A percentile compares a stretch with the other conserved stretches of the same genome.
Conservation (phyloP, 106 monocot species). For the Cymbidium sinense region DNA sequence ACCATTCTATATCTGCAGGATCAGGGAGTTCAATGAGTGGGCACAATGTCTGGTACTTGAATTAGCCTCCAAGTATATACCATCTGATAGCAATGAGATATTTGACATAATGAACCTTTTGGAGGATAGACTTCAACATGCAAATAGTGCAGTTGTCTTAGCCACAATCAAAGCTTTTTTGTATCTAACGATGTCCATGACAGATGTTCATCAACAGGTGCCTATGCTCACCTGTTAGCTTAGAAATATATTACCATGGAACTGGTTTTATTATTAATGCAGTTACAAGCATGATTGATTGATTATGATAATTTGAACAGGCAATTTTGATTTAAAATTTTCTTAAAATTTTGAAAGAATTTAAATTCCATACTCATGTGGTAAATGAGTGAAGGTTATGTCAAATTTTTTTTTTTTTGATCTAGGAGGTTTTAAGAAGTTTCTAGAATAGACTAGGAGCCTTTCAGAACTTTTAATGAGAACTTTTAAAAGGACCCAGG, state of each 20-base stretch:
- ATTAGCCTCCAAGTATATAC: constrained; percentile 84
- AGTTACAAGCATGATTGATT: not conserved
- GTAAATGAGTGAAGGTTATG: not conserved
- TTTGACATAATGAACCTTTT: constrained; percentile 99
- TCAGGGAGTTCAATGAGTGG: constrained; percentile 98
- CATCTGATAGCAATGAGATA: constrained; percentile 78
- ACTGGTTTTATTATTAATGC: not conserved
- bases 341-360: not conserved
- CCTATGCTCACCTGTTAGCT: not conserved
- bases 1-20: constrained; percentile 44
- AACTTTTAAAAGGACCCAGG: too few species aligned
- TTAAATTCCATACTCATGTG: not conserved
- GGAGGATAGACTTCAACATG: constrained; percentile 99
- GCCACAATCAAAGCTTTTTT: constrained; percentile 93
- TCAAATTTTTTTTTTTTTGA: not conserved
- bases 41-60: constrained; percentile 99
- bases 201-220: constrained; percentile 99
- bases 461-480: not conserved
- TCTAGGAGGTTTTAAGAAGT: not conserved
- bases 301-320: not conserved
- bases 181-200: constrained; percentile 98
- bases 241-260: not conserved
- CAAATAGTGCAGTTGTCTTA: constrained; percentile 95
- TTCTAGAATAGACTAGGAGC: too few species aligned
- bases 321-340: not conserved